Evolutionary conservation across 2,329 filamentous ascomycete genomes (phyloP), one percentile per base, ranked within the genome.

Genomic region (Mollisiaceae sp.): DNA sequence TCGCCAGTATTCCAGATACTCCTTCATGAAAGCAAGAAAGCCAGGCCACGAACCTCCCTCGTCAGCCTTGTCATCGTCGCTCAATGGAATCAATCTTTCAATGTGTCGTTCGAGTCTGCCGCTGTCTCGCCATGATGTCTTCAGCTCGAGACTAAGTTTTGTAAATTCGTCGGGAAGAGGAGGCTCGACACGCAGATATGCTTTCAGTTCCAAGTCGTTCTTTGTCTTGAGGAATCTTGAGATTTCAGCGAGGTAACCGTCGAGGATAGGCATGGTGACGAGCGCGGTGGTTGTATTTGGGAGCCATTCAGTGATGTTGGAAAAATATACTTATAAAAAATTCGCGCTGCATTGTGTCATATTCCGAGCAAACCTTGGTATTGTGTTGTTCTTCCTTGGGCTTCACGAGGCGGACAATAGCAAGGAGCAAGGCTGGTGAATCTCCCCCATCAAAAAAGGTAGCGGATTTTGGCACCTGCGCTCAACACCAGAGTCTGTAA

Each of bases 1-100:
- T 63, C 93, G 83, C 82, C 94, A 87, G 72, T 94, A 97, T 54
- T 85, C 82, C 69, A 97, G 82, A 74, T 96, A 97, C 59, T 92
- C 88, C 72, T 88, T 90, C 77, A 96, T 86, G 74, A 97, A 96
- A 2, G 87, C 85, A 59, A 90, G 82, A 75, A 97, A 93, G 0
- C 90, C 87, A 0, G 88, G 86, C 92, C 93, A 97, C 0, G 85
- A 83, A 8, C 89, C 85, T 50, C 85, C 88, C 68, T 86, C 83
- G 1, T 88, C 89, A 60, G 91, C 87, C 0, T 83, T 81, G 1
- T 87, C 84, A 50, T 90, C 84, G 60, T 89, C 85, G 8, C 89
- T 86, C 66, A 89, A 83, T 0, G 89, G 89, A 1, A 94, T 82
- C 12, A 85, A 80, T 55, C 82, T 83, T 65, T 89, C 86, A 68